A percentile compares a stretch with the other conserved stretches of the same genome.
Conservation (phyloP, 768 basidiomycete genomes). For the Boletus barrowsii region DNA sequence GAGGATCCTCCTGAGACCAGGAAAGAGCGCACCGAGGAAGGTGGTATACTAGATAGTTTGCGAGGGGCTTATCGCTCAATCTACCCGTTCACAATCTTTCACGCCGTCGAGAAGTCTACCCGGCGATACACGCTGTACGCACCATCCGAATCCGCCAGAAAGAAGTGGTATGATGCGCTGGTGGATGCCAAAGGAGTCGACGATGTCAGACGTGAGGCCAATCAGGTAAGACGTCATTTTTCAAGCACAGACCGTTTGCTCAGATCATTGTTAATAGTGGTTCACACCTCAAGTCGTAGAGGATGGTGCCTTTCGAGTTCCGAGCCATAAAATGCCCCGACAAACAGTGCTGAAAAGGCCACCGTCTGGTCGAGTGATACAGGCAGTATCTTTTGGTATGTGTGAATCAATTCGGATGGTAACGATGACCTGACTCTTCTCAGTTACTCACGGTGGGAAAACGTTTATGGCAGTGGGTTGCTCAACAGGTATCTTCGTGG, state of each 20-base stretch:
- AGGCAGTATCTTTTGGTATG: constrained; percentile 65
- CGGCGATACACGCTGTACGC: constrained; percentile 76
- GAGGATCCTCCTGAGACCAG: constrained; percentile 56
- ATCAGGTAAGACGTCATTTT: constrained; percentile 49
- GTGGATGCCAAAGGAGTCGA: constrained; percentile 63
- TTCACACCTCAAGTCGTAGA: constrained; percentile 59
- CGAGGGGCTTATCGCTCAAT: constrained; percentile 51
- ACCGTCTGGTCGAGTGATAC: constrained; percentile 56
- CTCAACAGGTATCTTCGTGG: constrained; percentile 66
- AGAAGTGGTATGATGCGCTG: constrained; percentile 61
- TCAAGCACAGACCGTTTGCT: constrained; percentile 2
- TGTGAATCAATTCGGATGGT: not conserved
- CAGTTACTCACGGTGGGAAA: constrained; percentile 47
- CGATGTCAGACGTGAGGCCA: constrained; percentile 63
- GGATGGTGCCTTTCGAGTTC: constrained; percentile 59
- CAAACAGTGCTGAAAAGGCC: constrained; percentile 27
- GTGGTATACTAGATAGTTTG: constrained; percentile 52
- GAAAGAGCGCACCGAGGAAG: constrained; percentile 59
- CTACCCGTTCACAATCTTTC: constrained; percentile 78
- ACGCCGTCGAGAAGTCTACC: constrained; percentile 51
- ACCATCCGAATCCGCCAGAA: constrained; percentile 50
- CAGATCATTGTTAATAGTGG: constrained; percentile 43
- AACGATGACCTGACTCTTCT: not conserved
- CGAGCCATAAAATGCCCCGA: constrained; percentile 33
- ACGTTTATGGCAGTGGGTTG: constrained; percentile 65